Base-by-base conservation (phyloP, 352 stramenopile species). In the Globisporangium cylindrosporum region DNA sequence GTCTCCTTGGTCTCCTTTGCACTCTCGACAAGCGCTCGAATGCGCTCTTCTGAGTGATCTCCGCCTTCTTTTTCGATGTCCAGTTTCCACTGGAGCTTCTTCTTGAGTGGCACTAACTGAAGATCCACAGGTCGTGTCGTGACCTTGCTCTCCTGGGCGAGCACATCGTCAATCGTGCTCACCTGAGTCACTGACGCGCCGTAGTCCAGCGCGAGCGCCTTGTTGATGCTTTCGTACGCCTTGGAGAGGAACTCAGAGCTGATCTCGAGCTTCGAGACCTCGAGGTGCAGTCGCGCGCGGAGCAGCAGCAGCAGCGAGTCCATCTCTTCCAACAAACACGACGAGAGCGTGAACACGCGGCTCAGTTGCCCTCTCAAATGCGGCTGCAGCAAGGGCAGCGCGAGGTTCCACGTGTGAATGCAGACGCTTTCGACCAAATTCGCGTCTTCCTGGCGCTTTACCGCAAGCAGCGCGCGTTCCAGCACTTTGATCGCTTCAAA, bases 221-320 rank as follows among this genome's bases (percentile, higher is more conserved):
- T 86, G 14, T 67, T 81, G 1, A 89, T 74, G 38, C 89, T 88
- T 3, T 69, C 59, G 27, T 81, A 78, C 0, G 92, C 91, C 57
- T 97, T 97, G n/a, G 71, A 77, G 8, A 97, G 67, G 63, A 96
- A 97, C 57, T 97, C 88, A 2, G 79, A 83, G 1, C 68, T 70
- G n/a, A 96, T 67, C 49, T 98, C 90, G n/a, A 95, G 78, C 64
- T 95, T 96, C 4, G 81, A 78, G 0, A 95, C 73, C 74, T 98
- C 92, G 20, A 97, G 65, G 61, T 95, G 80, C 9, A 97, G 64
- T 25, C 93, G 80, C 9, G 89, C 86, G 25, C 91, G 88, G 6
- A 97, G 76, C 27, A 75, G 75, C 15, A 95, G 66, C 5, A 97
- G 66, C n/a, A 95, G 66, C 8, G 90, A 97, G 41, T 96, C 78